Evolutionary conservation across 2,329 filamentous ascomycete species (phyloP).

Genomic region (Beauveria sp.): DNA sequence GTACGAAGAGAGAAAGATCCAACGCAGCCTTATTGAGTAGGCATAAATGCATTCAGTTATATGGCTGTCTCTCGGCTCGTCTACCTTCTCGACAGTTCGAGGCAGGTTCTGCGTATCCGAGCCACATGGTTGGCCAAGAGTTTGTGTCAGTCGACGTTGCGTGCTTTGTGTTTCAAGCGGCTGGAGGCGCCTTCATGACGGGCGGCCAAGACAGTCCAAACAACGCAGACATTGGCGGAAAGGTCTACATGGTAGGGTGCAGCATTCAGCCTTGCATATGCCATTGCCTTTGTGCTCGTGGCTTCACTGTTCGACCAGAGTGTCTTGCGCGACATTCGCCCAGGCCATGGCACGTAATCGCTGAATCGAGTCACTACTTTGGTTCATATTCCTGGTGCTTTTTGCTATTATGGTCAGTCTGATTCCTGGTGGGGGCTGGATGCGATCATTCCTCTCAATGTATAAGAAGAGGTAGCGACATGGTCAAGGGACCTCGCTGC

Average conservation of each 20-base stretch:
- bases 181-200: slow-evolving; percentile 20
- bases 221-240: slow-evolving; percentile 9
- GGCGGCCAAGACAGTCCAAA: slow-evolving; percentile 9
- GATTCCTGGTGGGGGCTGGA: too few relatives aligned
- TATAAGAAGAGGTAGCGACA: neutral
- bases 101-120: slow-evolving; percentile 25
- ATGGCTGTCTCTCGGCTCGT: slow-evolving; percentile 36
- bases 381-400: slow-evolving; percentile 24
- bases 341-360: slow-evolving; percentile 3
- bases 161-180: slow-evolving; percentile 24
- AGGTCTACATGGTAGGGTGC: slow-evolving; percentile 41
- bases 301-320: slow-evolving; percentile 15
- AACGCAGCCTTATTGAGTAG: slow-evolving; percentile 12
- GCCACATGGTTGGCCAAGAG: slow-evolving; percentile 26
- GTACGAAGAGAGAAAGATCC: too few relatives aligned
- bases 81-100: slow-evolving; percentile 29
- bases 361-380: neutral
- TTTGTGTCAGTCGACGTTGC: slow-evolving; percentile 33
- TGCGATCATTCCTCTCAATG: too few relatives aligned
- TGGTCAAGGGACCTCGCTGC: neutral
- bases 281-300: slow-evolving; percentile 34
- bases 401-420: slow-evolving; percentile 23
- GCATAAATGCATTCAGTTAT: slow-evolving; percentile 34
- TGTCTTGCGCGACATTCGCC: neutral
- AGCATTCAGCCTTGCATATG: slow-evolving; percentile 39